Base-by-base conservation (phyloP, 345 rosid genomes). In the Combretum micranthum region DNA sequence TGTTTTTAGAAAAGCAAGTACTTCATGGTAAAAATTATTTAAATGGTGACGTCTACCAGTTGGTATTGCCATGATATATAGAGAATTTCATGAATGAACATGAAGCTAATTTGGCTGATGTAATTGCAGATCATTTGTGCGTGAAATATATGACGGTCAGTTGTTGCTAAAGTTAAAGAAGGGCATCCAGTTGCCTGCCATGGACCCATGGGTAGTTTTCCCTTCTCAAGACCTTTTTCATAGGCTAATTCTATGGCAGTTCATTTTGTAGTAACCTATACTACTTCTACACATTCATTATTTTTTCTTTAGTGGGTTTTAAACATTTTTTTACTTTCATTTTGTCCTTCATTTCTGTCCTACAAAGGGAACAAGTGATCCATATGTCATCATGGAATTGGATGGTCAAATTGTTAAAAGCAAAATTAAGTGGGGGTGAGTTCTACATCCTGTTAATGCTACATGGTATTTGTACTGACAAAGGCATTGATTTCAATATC, bases 371-470 rank as follows among this genome's bases (percentile, higher is more conserved):
- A 86, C 89, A 22, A 85, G 91, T 58, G 83, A 93, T 76, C 96
- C 97, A 1, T 86, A 88, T 58, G 88, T 89, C 25, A 77, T 88
- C 61, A 81, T 93, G 86, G 77, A 86, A 62, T 64, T 93, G 78
- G 94, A 86, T 76, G 87, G 91, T 69, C 96, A 88, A 78, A 74
- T 83, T 74, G 83, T 73, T 66, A 88, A 80, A 78, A 93, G 97
- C 83, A 85, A 81, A 68, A 60, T 72, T 42, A 85, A 80, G 64
- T 82, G 88, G 88, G 92, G 93, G 93, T 85, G 70, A 22, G 76
- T 26, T 48, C 8, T 53, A 56, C 25, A 21, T 48, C n/a, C 42
- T 61, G 44, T 45, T 12, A 46, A 37, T 22, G 17, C 45, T 18
- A 43, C 12, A 11, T 4, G 39, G 9, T 5, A 32, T 32, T 0